phyloP scores from a whole-genome alignment of 2,329 filamentous ascomycete species.

The Colletotrichum tropicicola region DNA sequence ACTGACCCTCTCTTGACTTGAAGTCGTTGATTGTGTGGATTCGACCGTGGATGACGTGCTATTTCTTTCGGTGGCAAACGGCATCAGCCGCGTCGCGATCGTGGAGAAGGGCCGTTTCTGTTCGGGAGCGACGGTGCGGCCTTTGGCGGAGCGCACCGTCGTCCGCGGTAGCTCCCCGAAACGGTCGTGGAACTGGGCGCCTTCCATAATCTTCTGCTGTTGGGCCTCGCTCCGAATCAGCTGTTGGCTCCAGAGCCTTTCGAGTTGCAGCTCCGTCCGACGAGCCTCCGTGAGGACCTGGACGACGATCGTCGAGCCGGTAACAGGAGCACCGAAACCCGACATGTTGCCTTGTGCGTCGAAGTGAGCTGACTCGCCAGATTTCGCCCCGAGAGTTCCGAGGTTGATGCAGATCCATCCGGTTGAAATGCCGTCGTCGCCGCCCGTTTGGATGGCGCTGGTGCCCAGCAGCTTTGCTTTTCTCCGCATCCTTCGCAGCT shows the following conservation, averaged over 20 bases:
- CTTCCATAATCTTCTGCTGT: conserved; percentile 13
- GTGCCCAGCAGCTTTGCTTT: conserved; percentile 83
- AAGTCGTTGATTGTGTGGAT: background rate
- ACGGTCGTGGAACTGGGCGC: conserved; percentile 36
- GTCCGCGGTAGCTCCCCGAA: conserved; percentile 25
- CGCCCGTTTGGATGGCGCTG: conserved; percentile 66
- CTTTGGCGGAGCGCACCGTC: conserved; percentile 4
- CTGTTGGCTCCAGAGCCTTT: conserved; percentile 58
- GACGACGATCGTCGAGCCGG: conserved; percentile 63
- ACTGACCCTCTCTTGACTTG: background rate
- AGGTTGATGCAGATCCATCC: conserved; percentile 97
- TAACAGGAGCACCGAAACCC: conserved; percentile 73
- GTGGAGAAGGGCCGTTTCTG: conserved; percentile 47
- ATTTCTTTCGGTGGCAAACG: background rate
- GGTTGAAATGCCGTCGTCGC: conserved; percentile 88
- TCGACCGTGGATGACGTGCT: conserved; percentile 8
- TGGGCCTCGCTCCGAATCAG: conserved; percentile 42
- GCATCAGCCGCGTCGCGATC: conserved; percentile 35
- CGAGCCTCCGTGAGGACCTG: conserved; percentile 66
- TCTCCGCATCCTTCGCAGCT: conserved; percentile 81
- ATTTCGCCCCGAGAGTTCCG: conserved; percentile 71
- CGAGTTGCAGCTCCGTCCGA: conserved; percentile 61
- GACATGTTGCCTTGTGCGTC: conserved; percentile 68
- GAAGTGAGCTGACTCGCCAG: conserved; percentile 52
- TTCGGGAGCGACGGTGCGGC: conserved; percentile 32